Conservation (phyloP, 2,329 filamentous ascomycete species). For the Periglandula ipomoeae region DNA sequence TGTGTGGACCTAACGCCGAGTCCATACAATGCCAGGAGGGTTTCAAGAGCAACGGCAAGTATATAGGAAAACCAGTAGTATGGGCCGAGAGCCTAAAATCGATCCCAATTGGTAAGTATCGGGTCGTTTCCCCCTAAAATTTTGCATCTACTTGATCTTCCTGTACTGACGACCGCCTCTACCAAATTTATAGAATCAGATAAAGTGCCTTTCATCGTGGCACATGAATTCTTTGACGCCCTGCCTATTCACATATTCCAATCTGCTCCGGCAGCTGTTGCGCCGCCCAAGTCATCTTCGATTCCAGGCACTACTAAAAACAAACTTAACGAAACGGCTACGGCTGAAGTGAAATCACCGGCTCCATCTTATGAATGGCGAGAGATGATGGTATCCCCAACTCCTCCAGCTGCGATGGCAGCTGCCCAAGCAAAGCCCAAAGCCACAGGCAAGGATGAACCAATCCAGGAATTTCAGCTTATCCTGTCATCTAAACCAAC, state of each 20-base stretch:
- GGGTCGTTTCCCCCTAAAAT: background rate
- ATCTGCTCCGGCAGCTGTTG: constrained; percentile 41
- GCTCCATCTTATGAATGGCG: constrained; percentile 55
- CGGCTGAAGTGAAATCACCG: background rate
- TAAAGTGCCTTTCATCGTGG: constrained; percentile 84
- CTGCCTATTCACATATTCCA: constrained; percentile 95
- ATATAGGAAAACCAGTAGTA: constrained; percentile 63
- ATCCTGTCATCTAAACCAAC: constrained; percentile 67
- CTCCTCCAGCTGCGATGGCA: constrained; percentile 45
- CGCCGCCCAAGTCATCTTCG: constrained; percentile 17
- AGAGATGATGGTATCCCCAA: constrained; percentile 68
- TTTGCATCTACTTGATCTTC: background rate
- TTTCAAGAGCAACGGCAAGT: constrained; percentile 65
- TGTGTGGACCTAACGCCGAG: constrained; percentile 63
- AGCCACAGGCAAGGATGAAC: constrained; percentile 34
- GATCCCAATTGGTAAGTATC: constrained; percentile 58
- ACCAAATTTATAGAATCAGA: constrained; percentile 40
- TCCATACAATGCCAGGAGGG: constrained; percentile 66
- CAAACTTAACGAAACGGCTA: background rate
- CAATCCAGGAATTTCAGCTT: constrained; percentile 77
- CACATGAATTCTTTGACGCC: constrained; percentile 97
- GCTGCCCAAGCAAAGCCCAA: constrained; percentile 43
- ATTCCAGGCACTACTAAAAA: background rate
- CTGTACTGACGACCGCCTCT: background rate
- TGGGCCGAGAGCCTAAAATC: constrained; percentile 87